Base-by-base conservation (phyloP, 352 stramenopile species). In the Pilasporangium apinafurcum region DNA sequence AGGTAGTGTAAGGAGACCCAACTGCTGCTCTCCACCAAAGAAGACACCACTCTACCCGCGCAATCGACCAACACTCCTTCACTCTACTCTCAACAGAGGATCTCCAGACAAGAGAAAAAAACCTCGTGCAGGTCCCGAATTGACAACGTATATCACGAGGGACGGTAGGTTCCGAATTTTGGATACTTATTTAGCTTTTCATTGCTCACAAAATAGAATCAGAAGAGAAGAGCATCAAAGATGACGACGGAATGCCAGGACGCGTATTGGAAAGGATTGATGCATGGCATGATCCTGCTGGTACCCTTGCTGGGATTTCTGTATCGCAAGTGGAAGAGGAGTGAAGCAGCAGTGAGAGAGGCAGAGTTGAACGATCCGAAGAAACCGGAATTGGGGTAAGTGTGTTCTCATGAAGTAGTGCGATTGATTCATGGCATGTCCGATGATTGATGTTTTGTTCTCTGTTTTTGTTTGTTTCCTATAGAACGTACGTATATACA, bases 211-310 rank as follows among this genome's bases (percentile, higher is more conserved):
- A 10, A 24, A 13, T 31, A 9, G 29, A 17, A 38, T 8, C n/a
- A 14, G 6, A 37, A 37, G 8, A 17, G 10, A 8, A 16, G 22
- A 10, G 13, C 6, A 3, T 20, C 12, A 8, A 10, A 12, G 34
- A 20, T 21, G 7, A 39, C 25, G 42, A 38, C 16, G 27, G 27
- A 30, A 28, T 36, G 17, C 18, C 34, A 39, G 34, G 38, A 37
- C 18, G 28, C 29, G 27, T 83, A 83, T 48, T 80, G 62, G 64
- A 71, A 64, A 48, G 70, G 70, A 6, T 20, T 83, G 14, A 60
- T 55, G 47, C 67, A 83, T 35, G 70, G 70, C 0, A 41, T 83
- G 27, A 47, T 83, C 48, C 54, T 83, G 12, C 53, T 66, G 48
- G 45, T 78, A 20, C 70, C 70, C 21, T 52, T 79, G n/a, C 30